Evolutionary conservation across 441 rosid genomes (phyloP), one percentile per base, ranked within the genome.

Genomic region (Manihot esculenta): DNA sequence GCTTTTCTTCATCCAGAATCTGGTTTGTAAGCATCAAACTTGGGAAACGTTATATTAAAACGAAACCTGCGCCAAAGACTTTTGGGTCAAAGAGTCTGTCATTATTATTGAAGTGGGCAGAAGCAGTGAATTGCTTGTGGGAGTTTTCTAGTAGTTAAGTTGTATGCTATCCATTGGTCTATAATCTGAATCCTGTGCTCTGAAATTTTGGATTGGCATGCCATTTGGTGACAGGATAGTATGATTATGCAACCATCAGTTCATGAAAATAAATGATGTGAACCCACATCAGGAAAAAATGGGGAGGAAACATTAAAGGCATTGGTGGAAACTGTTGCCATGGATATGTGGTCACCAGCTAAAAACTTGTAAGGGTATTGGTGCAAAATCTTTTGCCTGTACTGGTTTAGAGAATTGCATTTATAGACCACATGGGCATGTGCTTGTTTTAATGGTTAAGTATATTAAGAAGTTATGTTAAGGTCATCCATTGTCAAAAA

Each of bases 401-500:
- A 7, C 17, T 38, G 49, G 7, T 67, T 67, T 53, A 41, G 58
- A 41, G 20, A 58, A 20, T 48, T 30, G 10, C 26, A 20, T 48
- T 21, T 66, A 6, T 51, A 9, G 47, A 13, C 55, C 44, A 11
- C 15, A 24, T 12, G 15, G 1, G 33, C 4, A 45, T 57, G 27
- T 58, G 21, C 41, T 48, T 42, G 71, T 13, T 60, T 59, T 47
- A 51, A 61, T 71, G 26, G 3, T 38, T 24, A 38, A 21, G 68
- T 15, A 17, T 55, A 24, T 38, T 20, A 51, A 61, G 50, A 70
- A 70, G 35, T 23, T 57, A 45, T 57, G 33, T 50, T 62, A 51
- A 71, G 42, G 38, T 51, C 27, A 14, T 20, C 35, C 58, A 18
- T 61, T 26, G 12, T 49, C 26, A 41, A n/a, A n/a, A 21, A 61